A percentile compares a stretch with the other conserved stretches of the same genome.
Conservation (phyloP, 2,329 filamentous ascomycete genomes). For the Madurella fahalii region DNA sequence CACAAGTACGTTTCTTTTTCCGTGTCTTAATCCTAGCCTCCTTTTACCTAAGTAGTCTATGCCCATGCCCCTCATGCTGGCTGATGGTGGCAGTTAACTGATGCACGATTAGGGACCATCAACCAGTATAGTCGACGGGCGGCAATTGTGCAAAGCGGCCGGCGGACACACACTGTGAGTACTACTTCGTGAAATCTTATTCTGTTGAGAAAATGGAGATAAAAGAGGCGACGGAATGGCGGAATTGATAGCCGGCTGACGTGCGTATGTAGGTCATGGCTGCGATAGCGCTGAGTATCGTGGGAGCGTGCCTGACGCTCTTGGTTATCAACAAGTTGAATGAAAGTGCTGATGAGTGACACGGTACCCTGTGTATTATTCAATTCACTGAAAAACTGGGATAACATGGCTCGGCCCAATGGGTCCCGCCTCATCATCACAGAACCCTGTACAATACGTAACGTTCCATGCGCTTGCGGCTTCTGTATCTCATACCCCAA, state of each 20-base stretch:
- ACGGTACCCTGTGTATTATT: neutral
- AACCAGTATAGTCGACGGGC: constrained; percentile 73
- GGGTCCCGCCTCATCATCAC: neutral
- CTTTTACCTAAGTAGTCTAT: neutral
- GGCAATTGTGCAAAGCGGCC: constrained; percentile 87
- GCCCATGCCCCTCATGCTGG: too few relatives aligned
- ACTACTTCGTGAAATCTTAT: neutral
- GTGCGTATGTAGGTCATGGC: constrained; percentile 51
- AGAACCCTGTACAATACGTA: neutral
- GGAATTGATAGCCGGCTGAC: neutral
- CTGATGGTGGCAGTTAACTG: neutral
- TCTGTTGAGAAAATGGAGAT: neutral
- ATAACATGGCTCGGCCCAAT: neutral
- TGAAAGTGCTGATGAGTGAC: constrained; percentile 21
- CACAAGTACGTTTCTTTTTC: constrained; percentile 52
- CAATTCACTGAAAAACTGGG: neutral
- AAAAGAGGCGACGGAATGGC: neutral
- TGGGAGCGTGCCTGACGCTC: constrained; percentile 62
- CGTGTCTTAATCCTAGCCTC: neutral
- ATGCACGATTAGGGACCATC: constrained; percentile 51
- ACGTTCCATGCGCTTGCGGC: too few relatives aligned
- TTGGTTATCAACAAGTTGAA: constrained; percentile 46
- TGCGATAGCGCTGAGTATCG: constrained; percentile 57
- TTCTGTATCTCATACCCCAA: neutral
- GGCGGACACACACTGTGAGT: constrained; percentile 79